Evolutionary conservation across 768 basidiomycete genomes (phyloP).

Genomic region (Agaricus subrufescens): DNA sequence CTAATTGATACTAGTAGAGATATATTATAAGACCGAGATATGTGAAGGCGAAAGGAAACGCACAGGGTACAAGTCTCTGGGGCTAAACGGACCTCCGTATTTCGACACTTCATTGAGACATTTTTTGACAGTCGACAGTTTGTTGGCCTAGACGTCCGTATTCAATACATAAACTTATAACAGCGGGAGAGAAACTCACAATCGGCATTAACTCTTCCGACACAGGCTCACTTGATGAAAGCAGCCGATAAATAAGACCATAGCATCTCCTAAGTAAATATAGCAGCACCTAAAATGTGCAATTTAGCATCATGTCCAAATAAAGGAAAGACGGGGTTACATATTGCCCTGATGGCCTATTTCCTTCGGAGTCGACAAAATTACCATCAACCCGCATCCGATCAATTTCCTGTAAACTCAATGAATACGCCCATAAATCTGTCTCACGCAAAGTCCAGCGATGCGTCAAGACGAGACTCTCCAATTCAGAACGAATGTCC

Average conservation of each 20-base stretch:
- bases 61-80: conserved; percentile 92
- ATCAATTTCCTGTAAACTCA: conserved; percentile 93
- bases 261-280: conserved; percentile 94
- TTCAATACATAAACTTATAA: not conserved
- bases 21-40: not conserved
- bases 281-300: conserved; percentile 67
- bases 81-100: conserved; percentile 89
- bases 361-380: conserved; percentile 92
- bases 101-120: conserved; percentile 94
- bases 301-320: not conserved
- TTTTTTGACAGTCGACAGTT: conserved; percentile 93
- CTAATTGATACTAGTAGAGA: conserved; percentile 75
- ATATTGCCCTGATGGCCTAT: conserved; percentile 91
- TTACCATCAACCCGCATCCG: conserved; percentile 96
- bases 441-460: conserved; percentile 96
- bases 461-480: conserved; percentile 89
- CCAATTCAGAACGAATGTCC: conserved; percentile 83
- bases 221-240: conserved; percentile 95
- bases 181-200: conserved; percentile 33
- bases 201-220: conserved; percentile 98
- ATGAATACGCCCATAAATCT: conserved; percentile 89
- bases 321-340: conserved; percentile 39
- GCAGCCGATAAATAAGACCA: conserved; percentile 88
- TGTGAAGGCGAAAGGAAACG: conserved; percentile 22
- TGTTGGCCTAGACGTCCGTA: conserved; percentile 68